Conservation (phyloP, 768 basidiomycete genomes). For the Lactifluus echinatus region DNA sequence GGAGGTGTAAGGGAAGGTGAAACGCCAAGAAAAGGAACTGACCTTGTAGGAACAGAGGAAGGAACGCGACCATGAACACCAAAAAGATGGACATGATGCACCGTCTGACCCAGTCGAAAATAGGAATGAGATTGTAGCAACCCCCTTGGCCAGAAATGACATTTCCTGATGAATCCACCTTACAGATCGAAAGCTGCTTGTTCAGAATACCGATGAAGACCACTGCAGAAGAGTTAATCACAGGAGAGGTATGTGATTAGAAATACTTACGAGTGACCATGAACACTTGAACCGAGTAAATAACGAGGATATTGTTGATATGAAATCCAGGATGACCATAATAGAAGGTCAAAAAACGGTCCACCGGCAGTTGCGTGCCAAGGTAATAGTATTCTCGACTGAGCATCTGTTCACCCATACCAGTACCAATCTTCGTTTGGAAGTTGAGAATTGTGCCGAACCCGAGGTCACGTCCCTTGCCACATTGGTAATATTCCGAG, state of each 20-base stretch:
- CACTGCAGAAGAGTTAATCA: conserved; percentile 37
- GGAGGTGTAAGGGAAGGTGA: not conserved
- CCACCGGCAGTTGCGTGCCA: conserved; percentile 95
- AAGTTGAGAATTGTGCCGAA: conserved; percentile 99
- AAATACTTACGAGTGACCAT: conserved; percentile 78
- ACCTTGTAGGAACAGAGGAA: conserved; percentile 96
- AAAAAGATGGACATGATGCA: conserved; percentile 97
- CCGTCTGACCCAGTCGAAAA: conserved; percentile 96
- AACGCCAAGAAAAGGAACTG: conserved; percentile 20
- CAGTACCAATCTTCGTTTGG: conserved; percentile 99
- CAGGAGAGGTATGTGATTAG: not conserved
- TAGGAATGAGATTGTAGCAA: conserved; percentile 93
- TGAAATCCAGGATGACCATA: conserved; percentile 99
- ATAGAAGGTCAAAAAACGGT: conserved; percentile 99
- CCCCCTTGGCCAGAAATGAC: conserved; percentile 79
- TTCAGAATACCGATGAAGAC: conserved; percentile 95
- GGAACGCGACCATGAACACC: conserved; percentile 97
- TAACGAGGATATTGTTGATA: conserved; percentile 98
- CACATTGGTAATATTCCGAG: conserved; percentile 98
- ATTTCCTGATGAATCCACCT: conserved; percentile 71
- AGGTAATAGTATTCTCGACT: conserved; percentile 99
- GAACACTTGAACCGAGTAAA: conserved; percentile 95
- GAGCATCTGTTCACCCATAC: conserved; percentile 99
- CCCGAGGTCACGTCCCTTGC: conserved; percentile 97
- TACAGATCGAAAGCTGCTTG: conserved; percentile 84